Evolutionary conservation across 2,329 filamentous ascomycete genomes (phyloP), one percentile per base, ranked within the genome.

Genomic region (Lasiodiplodia sp.): DNA sequence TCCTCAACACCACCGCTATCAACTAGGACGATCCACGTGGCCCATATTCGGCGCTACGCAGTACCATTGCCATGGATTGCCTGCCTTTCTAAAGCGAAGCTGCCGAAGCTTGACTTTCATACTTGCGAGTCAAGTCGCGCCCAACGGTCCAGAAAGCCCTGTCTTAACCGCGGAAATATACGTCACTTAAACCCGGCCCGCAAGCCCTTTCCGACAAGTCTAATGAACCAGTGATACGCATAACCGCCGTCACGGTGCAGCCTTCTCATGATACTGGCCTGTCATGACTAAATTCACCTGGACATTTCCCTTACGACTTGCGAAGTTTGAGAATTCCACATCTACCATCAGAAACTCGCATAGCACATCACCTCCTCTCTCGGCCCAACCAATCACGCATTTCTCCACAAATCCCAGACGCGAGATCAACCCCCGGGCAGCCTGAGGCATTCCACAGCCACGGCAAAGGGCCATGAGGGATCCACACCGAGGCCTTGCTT

Each of bases 81-180:
- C 16, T 40, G 38, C n/a, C 6, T 31, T 49, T 25, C 28, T 14
- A 49, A 14, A 18, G 57, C 16, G 6, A 47, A 63, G 28, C 44
- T 25, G 23, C 44, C 12, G 60, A 62, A 62, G 57, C 57, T 62
- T 62, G 38, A 62, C 57, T 16, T 31, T 23, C 28, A 28, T 2
- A 23, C 44, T 31, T 49, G 60, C 31, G 60, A 64, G 60, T 64
- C 60, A 52, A 64, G 28, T 52, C 44, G 11, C 40, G 58, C 58
- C 58, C 58, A 63, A 63, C 60, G 47, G 47, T 37, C 52, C 37
- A 31, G 28, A 64, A 38, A 53, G 37, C 60, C 31, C 47, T 52
- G 34, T 49, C 60, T 37, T 52, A 52, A 2, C 31, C 18, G 34
- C 60, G 47, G 44, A 64, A n/a, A 38, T 64, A 52, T 64, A 34